Evolutionary conservation across 345 rosid genomes (phyloP).

Genomic region (Dipteronia dyeriana): DNA sequence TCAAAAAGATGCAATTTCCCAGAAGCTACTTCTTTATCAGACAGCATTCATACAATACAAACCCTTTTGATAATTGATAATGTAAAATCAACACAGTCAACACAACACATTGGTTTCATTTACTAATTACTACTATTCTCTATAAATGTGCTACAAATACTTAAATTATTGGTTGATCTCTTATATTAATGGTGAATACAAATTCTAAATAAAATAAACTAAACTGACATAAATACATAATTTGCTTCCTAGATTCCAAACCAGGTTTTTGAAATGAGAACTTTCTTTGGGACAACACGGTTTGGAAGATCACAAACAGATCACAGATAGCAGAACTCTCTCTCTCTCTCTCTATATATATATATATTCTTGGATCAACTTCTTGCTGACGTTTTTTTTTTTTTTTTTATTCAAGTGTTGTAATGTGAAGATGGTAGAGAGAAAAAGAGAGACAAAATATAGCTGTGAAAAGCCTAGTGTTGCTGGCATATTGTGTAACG

Average conservation of each 20-base stretch:
- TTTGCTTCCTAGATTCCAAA: conserved; percentile 38
- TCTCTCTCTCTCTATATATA: too few species aligned
- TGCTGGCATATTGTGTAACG: conserved; percentile 3
- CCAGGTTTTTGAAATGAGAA: conserved; percentile 10
- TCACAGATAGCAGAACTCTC: not conserved
- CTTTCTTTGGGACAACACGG: not conserved
- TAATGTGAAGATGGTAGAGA: not conserved
- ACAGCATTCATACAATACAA: conserved; percentile 28
- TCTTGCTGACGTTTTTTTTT: conserved; percentile 16
- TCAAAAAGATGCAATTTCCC: conserved; percentile 59
- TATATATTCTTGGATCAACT: conserved; percentile 6
- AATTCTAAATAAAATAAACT: not conserved
- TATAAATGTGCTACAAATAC: too few species aligned
- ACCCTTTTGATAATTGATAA: conserved; percentile 2
- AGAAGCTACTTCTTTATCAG: conserved; percentile 36
- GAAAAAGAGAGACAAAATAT: not conserved
- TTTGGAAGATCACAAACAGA: not conserved
- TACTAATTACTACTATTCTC: too few species aligned
- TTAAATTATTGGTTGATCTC: too few species aligned
- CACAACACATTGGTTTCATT: not conserved
- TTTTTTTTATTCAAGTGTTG: not conserved
- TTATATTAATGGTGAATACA: too few species aligned
- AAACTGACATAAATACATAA: not conserved
- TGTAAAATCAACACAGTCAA: conserved; percentile 7
- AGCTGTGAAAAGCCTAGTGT: conserved; percentile 3